Base-by-base conservation (phyloP, 305 asterid genomes). In the Solanum aculeatissimum region DNA sequence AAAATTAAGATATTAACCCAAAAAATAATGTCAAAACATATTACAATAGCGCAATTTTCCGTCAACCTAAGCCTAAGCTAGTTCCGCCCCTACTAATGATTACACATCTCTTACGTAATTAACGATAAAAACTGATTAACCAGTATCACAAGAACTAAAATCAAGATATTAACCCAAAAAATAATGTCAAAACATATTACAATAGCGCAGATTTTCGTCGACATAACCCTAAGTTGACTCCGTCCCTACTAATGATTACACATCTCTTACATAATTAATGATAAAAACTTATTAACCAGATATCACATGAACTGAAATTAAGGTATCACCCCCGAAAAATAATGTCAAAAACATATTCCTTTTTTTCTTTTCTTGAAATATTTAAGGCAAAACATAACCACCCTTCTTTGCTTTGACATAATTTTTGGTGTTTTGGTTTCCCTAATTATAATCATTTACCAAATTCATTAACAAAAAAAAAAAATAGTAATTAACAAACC, bases 391-490 rank as follows among this genome's bases (percentile, higher is more conserved):
- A 66, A 66, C 12, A 27, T 63, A 63, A 66, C 47, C 47, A 32
- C 74, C 60, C 60, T 9, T 57, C 25, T 57, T 57, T 19, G 63
- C 63, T 57, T 57, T 57, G 62, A 19, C 25, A 55, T 19, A 55
- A 55, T 18, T 55, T 14, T 55, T 55, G 19, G 10, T 55, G 38
- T 32, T 32, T 23, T 16, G 14, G 2, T 27, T 1, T 3, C 51
- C 49, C n/a, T 68, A 68, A 77, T 18, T 77, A 77, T 66, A 77
- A 77, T 77, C 82, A 77, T 77, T 77, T 29, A 77, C 82, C 82
- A 51, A 77, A 77, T 29, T 47, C 65, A 77, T 51, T 10, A 10
- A 2, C 11, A 12, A 49, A 35, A 18, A 18, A 4, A 38, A 19
- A 0, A 4, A 69, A 9, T 2, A 32, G n/a, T 7, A 29, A 16